These are phyloP conservation scores for Suhomyces canberraensis DNA, from an alignment of 805 yeast genomes.

Conservation along the genomic window DNA sequence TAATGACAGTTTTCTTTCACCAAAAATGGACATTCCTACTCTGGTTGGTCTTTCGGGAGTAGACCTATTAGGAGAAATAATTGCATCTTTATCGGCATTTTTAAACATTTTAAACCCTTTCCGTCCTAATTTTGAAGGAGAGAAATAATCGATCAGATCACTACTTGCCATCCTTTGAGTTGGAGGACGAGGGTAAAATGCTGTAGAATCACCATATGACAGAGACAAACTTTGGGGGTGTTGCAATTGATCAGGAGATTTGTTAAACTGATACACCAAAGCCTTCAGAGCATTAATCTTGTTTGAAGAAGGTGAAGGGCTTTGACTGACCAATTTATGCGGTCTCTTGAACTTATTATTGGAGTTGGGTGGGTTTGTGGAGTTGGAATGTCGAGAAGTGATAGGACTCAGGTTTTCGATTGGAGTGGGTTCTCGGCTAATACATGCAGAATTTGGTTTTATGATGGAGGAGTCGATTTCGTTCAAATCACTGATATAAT, in stretches of 20 bases:
- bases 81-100: constrained; percentile 30
- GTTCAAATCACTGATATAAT: constrained; percentile 22
- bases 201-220: background rate
- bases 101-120: constrained; percentile 35
- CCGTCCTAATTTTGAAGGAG: constrained; percentile 28
- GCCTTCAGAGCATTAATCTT: constrained; percentile 7
- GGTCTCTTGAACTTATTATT: constrained; percentile 42
- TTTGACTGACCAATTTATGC: constrained; percentile 41
- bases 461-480: constrained; percentile 21
- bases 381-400: constrained; percentile 2
- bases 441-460: constrained; percentile 6
- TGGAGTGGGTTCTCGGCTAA: constrained; percentile 9
- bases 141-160: constrained; percentile 10
- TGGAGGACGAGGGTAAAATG: background rate
- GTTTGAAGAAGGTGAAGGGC: constrained; percentile 37
- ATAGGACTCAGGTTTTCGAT: constrained; percentile 11
- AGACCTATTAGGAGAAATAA: constrained; percentile 28
- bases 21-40: constrained; percentile 2
- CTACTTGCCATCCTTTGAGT: background rate
- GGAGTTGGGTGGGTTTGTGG: constrained; percentile 11
- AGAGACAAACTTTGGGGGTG: background rate
- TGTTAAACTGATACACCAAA: constrained; percentile 9
- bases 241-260: constrained; percentile 4
- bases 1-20: background rate
- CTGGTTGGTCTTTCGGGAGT: constrained; percentile 11